A percentile compares a stretch with the other conserved stretches of the same genome.
Conservation (phyloP, 768 basidiomycete genomes). For the Mycena crocata region DNA sequence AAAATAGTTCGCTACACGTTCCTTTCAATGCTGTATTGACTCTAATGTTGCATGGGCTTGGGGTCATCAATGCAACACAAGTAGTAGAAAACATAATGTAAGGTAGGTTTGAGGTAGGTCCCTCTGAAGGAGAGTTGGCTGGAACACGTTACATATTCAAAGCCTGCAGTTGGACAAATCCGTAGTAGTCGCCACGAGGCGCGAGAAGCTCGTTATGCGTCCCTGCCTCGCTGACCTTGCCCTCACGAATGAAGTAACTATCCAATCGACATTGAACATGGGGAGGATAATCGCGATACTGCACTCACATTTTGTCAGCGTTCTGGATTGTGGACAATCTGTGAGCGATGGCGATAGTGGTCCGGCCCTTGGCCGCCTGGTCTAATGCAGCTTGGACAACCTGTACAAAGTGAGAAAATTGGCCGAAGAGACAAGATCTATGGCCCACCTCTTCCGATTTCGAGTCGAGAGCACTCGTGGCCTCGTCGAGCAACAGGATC, state of each 20-base stretch:
- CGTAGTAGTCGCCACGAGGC: neutral
- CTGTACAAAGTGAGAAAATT: neutral
- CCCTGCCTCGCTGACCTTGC: neutral
- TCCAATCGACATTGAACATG: neutral
- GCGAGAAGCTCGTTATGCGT: slow-evolving; percentile 1
- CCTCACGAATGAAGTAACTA: slow-evolving; percentile 9
- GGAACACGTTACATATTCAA: neutral
- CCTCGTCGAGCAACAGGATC: slow-evolving; percentile 88
- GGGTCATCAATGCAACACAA: too few species aligned
- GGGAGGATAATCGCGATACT: neutral
- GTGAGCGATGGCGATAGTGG: slow-evolving; percentile 89
- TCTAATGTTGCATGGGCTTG: too few species aligned
- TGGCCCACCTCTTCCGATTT: slow-evolving; percentile 81
- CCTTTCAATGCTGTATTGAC: too few species aligned
- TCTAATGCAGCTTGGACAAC: slow-evolving; percentile 91
- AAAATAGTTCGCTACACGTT: too few species aligned
- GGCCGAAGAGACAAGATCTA: neutral
- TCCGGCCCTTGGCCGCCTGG: slow-evolving; percentile 89
- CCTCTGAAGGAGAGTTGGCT: too few species aligned
- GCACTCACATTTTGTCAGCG: neutral
- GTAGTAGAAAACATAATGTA: too few species aligned
- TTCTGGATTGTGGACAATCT: slow-evolving; percentile 7
- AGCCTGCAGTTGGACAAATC: neutral
- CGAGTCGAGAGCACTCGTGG: slow-evolving; percentile 61
- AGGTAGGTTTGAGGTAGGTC: too few species aligned